Conservation (phyloP, 768 basidiomycete species). For the Coprinopsis sp. region DNA sequence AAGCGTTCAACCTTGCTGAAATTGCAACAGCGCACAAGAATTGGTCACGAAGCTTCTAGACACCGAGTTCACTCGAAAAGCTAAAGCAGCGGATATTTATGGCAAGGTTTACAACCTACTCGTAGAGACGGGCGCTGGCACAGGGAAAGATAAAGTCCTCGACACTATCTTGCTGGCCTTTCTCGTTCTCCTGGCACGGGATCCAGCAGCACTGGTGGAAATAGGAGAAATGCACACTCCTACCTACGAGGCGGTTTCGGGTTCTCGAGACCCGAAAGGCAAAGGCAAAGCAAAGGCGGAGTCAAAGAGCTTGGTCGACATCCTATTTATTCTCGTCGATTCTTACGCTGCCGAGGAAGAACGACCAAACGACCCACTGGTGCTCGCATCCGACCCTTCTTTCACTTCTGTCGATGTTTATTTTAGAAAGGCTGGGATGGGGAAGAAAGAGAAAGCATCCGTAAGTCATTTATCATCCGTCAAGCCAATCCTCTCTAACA, state of each 20-base stretch:
- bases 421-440: constrained; percentile 48
- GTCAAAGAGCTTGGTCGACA: constrained; percentile 30
- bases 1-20: not conserved
- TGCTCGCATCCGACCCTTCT: constrained; percentile 27
- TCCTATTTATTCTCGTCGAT: constrained; percentile 40
- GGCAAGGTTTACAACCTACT: constrained; percentile 66
- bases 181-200: constrained; percentile 56
- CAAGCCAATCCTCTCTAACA: constrained; percentile 1
- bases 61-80: constrained; percentile 70
- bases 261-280: constrained; percentile 2
- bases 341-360: constrained; percentile 19
- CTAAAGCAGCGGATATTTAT: constrained; percentile 72
- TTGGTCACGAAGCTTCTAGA: constrained; percentile 72
- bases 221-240: constrained; percentile 28
- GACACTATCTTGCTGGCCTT: constrained; percentile 63
- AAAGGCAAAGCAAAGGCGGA: constrained; percentile 10
- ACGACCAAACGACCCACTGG: constrained; percentile 41
- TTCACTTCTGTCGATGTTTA: constrained; percentile 33
- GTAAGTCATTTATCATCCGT: constrained; percentile 33
- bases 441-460: constrained; percentile 51
- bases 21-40: constrained; percentile 58
- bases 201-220: constrained; percentile 50
- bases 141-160: constrained; percentile 38
- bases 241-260: not conserved
- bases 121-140: constrained; percentile 50